Evolutionary conservation across 306 rosid species (phyloP).

Genomic region (Begonia peltatifolia): DNA sequence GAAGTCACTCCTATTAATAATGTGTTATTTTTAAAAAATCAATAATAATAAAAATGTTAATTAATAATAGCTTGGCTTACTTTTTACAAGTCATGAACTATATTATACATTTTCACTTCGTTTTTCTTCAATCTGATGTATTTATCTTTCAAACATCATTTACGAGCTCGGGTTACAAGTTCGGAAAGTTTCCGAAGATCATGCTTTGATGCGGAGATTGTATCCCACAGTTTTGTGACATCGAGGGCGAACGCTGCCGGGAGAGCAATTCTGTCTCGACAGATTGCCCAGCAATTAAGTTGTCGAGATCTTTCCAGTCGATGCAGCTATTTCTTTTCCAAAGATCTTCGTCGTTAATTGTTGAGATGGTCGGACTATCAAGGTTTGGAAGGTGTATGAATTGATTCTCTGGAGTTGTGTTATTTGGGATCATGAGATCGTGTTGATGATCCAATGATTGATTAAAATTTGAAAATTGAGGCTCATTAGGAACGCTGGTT

Average conservation of each 20-base stretch:
- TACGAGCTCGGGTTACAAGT: constrained; percentile 18
- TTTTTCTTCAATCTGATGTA: too few relatives aligned
- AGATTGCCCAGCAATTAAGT: constrained; percentile 32
- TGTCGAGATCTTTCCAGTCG: constrained; percentile 55
- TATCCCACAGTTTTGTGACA: constrained; percentile 6
- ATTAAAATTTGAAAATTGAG: constrained; percentile 27
- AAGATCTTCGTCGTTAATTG: constrained; percentile 2
- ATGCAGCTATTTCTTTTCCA: constrained; percentile 11
- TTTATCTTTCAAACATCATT: too few relatives aligned
- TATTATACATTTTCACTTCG: too few relatives aligned
- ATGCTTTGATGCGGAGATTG: constrained; percentile 21
- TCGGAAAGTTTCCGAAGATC: constrained; percentile 44
- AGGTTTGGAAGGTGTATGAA: constrained; percentile 46
- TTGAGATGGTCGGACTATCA: constrained; percentile 31
- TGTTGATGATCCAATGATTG: constrained; percentile 18
- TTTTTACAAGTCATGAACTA: too few relatives aligned
- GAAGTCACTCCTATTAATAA: too few relatives aligned
- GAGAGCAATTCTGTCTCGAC: constrained; percentile 14
- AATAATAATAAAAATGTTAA: too few relatives aligned
- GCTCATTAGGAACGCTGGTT: constrained; percentile 1
- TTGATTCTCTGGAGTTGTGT: constrained; percentile 19
- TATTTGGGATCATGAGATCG: constrained; percentile 6
- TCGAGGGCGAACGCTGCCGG: constrained; percentile 5
- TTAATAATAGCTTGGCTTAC: too few relatives aligned
- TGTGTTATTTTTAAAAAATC: too few relatives aligned